Percentiles rank a stretch among this genome's conserved stretches.
Evolutionary conservation across 768 basidiomycete species (phyloP).

Genomic region (Chiua virens): DNA sequence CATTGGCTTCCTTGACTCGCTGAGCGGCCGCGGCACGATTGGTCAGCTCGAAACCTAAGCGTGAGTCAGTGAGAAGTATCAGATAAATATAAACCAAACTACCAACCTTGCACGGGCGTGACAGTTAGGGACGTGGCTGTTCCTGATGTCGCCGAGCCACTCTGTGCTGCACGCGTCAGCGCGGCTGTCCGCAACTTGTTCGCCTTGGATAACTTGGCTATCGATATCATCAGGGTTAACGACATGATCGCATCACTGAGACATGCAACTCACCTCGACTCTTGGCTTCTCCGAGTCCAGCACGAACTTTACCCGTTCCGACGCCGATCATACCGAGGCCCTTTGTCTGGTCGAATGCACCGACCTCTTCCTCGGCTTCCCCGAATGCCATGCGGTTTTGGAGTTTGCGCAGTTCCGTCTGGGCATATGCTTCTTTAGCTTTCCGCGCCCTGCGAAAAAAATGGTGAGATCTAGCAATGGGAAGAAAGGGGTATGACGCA

Average conservation of each 20-base stretch:
- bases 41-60: conserved; percentile 82
- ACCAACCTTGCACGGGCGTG: conserved; percentile 89
- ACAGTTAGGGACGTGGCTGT: conserved; percentile 91
- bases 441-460: conserved; percentile 73
- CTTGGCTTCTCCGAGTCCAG: conserved; percentile 83
- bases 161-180: conserved; percentile 72
- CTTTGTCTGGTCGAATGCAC: conserved; percentile 96
- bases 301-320: conserved; percentile 85
- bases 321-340: conserved; percentile 96
- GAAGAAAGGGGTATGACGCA: conserved; percentile 32
- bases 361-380: conserved; percentile 93
- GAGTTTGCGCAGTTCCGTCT: conserved; percentile 93
- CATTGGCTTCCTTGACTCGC: conserved; percentile 93
- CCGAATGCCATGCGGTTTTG: conserved; percentile 98
- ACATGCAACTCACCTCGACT: conserved; percentile 68
- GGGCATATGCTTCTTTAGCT: conserved; percentile 97
- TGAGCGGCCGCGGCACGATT: conserved; percentile 86
- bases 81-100: not conserved
- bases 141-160: conserved; percentile 59
- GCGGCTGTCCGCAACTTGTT: conserved; percentile 90
- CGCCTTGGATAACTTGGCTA: conserved; percentile 94
- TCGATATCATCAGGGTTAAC: conserved; percentile 5
- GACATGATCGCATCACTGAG: not conserved
- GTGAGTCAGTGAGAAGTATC: conserved; percentile 13
- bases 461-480: not conserved